Base-by-base conservation (phyloP, 192 early-diverging fungal species). In the Coemansia sp. region DNA sequence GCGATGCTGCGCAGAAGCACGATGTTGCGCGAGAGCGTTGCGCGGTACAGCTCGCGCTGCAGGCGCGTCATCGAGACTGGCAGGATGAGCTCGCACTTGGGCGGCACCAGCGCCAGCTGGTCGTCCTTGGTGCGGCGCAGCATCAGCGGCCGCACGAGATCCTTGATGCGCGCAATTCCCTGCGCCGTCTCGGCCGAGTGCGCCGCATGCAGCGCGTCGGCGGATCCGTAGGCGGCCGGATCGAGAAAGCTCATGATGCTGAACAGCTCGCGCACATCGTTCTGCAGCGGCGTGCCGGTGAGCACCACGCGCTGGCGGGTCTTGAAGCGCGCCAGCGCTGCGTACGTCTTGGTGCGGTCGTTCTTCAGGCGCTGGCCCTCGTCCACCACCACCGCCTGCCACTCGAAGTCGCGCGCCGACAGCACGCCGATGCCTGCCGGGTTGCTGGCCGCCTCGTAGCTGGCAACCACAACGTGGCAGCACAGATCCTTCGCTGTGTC, bases 361-460 rank as follows among this genome's bases (percentile, higher is more conserved):
- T 98, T 99, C 66, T 98, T 98, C 56, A 99, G 85, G 43, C 96
- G 89, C 70, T 99, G 98, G 20, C 94, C 97, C 81, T 99, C 98
- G 67, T 99, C 98, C 0, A 97, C 92, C 0, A 92, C 90, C 5
- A 98, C 61, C 59, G 89, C 91, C 17, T 90, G 87, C 98, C 98
- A 99, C 17, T 83, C 81, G 61, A 97, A 90, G 37, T 65, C 66
- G 13, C 86, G 85, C 2, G 93, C 69, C 16, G 8, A 20, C 51
- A 83, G 40, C 41, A 57, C 55, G 7, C 44, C 17, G 49, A 88
- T 72, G 12, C 84, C 87, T 2, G 87, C 79, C 67, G 95, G 91
- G 58, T 90, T 90, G 41, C 90, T 81, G 22, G 96, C 86, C n/a
- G 97, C 77, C 71, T 98, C 97, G 73, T 94, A 99, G 5, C 95